phyloP scores from a whole-genome alignment of 768 basidiomycete species.

The Pisolithus sp. region DNA sequence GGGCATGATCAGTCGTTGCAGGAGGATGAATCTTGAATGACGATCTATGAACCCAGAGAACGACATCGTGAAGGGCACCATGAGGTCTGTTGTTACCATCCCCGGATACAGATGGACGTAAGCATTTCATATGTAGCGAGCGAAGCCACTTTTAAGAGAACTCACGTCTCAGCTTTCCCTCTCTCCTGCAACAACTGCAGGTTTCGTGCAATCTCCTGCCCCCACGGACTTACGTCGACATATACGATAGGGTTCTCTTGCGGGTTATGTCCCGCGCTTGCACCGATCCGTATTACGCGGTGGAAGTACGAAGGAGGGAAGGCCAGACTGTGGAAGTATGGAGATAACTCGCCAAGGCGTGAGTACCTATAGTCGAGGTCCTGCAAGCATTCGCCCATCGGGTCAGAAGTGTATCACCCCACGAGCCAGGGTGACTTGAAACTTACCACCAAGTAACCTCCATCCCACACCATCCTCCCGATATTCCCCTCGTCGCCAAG shows the following conservation, averaged over 20 bases:
- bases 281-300: constrained; percentile 64
- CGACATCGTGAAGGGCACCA: constrained; percentile 71
- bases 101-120: constrained; percentile 1
- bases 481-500: constrained; percentile 82
- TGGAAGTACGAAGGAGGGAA: constrained; percentile 90
- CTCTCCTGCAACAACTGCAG: constrained; percentile 74
- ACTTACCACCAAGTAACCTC: constrained; percentile 79
- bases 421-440: constrained; percentile 1
- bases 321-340: constrained; percentile 71
- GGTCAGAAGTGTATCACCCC: background rate
- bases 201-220: constrained; percentile 65
- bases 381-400: constrained; percentile 32
- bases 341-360: constrained; percentile 66
- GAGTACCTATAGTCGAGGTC: constrained; percentile 85
- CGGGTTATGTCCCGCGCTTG: constrained; percentile 29
- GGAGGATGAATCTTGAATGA: constrained; percentile 61
- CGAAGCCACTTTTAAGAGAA: constrained; percentile 5
- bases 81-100: constrained; percentile 50
- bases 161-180: constrained; percentile 75
- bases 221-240: constrained; percentile 75
- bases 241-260: constrained; percentile 59
- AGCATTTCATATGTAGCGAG: constrained; percentile 1
- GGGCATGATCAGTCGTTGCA: constrained; percentile 26
- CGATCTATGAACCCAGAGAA: constrained; percentile 81
- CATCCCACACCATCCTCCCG: constrained; percentile 83